Evolutionary conservation across 1,284 basidiomycete species (phyloP).

Genomic region (Leccinum holopus): DNA sequence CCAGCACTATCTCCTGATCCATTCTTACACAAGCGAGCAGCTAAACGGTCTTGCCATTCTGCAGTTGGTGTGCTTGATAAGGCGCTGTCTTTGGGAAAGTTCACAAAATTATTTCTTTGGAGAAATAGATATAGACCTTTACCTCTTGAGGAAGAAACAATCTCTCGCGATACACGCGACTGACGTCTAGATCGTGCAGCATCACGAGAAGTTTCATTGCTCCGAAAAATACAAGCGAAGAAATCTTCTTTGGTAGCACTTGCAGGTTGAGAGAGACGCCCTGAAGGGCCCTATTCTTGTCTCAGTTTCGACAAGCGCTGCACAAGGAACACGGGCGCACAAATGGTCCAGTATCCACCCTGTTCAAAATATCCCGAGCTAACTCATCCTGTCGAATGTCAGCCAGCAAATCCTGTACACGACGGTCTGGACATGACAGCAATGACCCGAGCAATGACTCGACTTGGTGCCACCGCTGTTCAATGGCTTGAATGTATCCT

Average conservation of each 20-base stretch:
- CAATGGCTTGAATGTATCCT: slow-evolving; percentile 88
- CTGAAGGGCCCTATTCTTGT: slow-evolving; percentile 57
- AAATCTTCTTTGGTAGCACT: slow-evolving; percentile 65
- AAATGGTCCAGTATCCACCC: slow-evolving; percentile 76
- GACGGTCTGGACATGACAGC: slow-evolving; percentile 68
- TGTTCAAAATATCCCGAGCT: slow-evolving; percentile 66
- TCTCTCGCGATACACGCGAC: slow-evolving; percentile 72
- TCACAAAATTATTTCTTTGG: slow-evolving; percentile 10
- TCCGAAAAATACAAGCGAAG: slow-evolving; percentile 67
- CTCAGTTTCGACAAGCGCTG: slow-evolving; percentile 11
- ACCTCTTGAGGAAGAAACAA: slow-evolving; percentile 69
- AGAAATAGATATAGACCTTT: slow-evolving; percentile 12
- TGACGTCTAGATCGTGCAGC: slow-evolving; percentile 66
- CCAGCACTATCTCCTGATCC: slow-evolving; percentile 19
- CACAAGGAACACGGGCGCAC: slow-evolving; percentile 35
- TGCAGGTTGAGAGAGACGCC: slow-evolving; percentile 49
- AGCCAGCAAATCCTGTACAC: slow-evolving; percentile 65
- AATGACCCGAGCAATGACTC: slow-evolving; percentile 80
- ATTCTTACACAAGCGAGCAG: slow-evolving; percentile 48
- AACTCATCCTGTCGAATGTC: slow-evolving; percentile 70
- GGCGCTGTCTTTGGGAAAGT: slow-evolving; percentile 47
- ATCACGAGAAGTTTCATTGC: slow-evolving; percentile 55
- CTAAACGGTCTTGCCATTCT: slow-evolving; percentile 75
- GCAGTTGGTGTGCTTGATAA: slow-evolving; percentile 63
- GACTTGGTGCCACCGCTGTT: slow-evolving; percentile 85